phyloP scores from a whole-genome alignment of 2,329 filamentous ascomycete genomes.

The Neofusicoccum sp. region DNA sequence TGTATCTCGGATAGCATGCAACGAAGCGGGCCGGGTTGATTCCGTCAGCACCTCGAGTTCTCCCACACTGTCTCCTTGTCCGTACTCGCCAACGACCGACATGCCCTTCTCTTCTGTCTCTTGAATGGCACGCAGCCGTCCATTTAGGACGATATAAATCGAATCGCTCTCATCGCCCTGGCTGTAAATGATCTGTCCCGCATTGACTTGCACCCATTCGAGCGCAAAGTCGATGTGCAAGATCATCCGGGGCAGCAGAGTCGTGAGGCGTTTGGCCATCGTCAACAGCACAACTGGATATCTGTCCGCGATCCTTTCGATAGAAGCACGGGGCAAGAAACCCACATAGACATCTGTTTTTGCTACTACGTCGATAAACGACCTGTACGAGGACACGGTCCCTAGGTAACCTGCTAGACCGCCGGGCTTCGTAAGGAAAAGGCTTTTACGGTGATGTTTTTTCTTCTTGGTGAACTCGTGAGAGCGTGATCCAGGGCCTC shows the following conservation, averaged over 20 bases:
- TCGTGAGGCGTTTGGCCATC: conserved; percentile 92
- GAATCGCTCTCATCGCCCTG: conserved; percentile 95
- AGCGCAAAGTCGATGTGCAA: conserved; percentile 97
- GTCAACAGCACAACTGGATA: conserved; percentile 91
- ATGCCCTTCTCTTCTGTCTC: conserved; percentile 79
- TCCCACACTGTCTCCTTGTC: conserved; percentile 95
- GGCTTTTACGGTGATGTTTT: conserved; percentile 62
- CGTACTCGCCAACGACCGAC: conserved; percentile 85
- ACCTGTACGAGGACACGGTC: conserved; percentile 90
- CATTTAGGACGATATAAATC: conserved; percentile 96
- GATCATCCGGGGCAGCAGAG: conserved; percentile 81
- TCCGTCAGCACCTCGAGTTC: conserved; percentile 97
- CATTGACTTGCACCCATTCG: conserved; percentile 96
- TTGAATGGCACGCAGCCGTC: conserved; percentile 78
- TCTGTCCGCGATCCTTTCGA: conserved; percentile 89
- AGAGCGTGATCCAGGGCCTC: conserved; percentile 17
- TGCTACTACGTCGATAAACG: conserved; percentile 93
- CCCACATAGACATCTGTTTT: conserved; percentile 99
- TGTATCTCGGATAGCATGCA: conserved; percentile 95
- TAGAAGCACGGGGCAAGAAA: conserved; percentile 78
- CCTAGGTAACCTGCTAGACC: conserved; percentile 93
- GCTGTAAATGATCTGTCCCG: conserved; percentile 91
- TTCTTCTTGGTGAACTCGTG: conserved; percentile 37
- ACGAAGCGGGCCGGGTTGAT: conserved; percentile 80
- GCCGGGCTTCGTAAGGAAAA: conserved; percentile 91